These are phyloP conservation scores for Ophiosphaerella narmari DNA, from an alignment of 2,329 filamentous ascomycete genomes.

Conservation along the genomic window DNA sequence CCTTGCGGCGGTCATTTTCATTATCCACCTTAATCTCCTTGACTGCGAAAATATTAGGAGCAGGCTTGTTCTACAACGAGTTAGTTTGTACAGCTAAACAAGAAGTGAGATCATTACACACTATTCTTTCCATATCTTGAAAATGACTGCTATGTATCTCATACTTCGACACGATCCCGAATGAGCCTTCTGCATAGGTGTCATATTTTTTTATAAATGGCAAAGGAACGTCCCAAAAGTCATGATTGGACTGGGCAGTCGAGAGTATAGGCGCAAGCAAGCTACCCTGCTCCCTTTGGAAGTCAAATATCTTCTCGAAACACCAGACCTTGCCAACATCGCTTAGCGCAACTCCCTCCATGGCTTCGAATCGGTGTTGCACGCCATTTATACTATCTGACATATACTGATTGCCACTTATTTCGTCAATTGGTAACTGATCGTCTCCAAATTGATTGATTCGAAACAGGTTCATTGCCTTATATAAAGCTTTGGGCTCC, in stretches of 20 bases:
- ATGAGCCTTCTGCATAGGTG: background rate
- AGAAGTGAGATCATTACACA: background rate
- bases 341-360: background rate
- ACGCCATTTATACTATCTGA: too few relatives aligned
- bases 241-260: background rate
- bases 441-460: too few relatives aligned
- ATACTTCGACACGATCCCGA: background rate
- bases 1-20: background rate
- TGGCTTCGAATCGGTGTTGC: background rate
- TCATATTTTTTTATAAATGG: background rate
- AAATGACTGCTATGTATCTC: background rate
- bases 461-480: too few relatives aligned
- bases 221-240: background rate
- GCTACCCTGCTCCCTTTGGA: background rate
- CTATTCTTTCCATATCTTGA: background rate
- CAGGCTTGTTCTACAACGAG: too few relatives aligned
- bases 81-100: too few relatives aligned
- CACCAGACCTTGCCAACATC: background rate
- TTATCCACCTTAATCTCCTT: too few relatives aligned
- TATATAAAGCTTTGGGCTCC: too few relatives aligned
- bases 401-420: too few relatives aligned
- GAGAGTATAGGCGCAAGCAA: background rate
- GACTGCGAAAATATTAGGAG: too few relatives aligned
- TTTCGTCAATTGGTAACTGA: too few relatives aligned
- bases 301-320: background rate